Evolutionary conservation across 1,139 yeast genomes (phyloP), one percentile per base, ranked within the genome.

Genomic region (Meyerozyma elateridarum): DNA sequence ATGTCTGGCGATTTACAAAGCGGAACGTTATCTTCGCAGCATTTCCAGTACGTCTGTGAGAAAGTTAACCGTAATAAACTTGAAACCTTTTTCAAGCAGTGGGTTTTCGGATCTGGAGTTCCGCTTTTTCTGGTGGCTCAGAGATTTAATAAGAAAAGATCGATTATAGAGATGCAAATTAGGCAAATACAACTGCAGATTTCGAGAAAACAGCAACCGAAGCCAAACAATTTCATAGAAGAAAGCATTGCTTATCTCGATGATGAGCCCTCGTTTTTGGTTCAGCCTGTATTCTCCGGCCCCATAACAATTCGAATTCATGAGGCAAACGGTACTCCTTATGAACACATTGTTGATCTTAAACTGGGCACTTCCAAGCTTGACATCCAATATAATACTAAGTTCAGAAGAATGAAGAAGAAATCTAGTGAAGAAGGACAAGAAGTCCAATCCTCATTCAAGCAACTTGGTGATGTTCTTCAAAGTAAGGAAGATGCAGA

Each of bases 281-380:
- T 61, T 8, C 74, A 73, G 31, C 63, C 73, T 3, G 71, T 78
- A 2, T 85, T 85, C 45, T 72, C 84, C 0, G 99, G 99, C 0
- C 96, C 98, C 0, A 87, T 93, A 85, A 93, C 98, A 0, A 85
- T 93, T 25, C 69, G 98, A 49, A 89, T 93, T 27, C 98, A 93
- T 52, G 99, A 93, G 54, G 94, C 96, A 0, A 98, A 93, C 56
- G 98, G 98, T n/a, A 87, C 97, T 0, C 98, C 99, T 0, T 91
- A 93, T 50, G 99, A 93, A 51, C 99, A 93, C 53, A 91, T 93
- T 30, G 95, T 93, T 15, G 94, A 88, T 44, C 65, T 93, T 35
- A 85, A 87, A 48, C 97, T 89, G 36, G 75, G 78, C 2, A 78
- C 79, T 43, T 85, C 95, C 0, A 88, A 85, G 48, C 66, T 93